Conservation (phyloP, 2,329 filamentous ascomycete species). For the Cercospora canescens region DNA sequence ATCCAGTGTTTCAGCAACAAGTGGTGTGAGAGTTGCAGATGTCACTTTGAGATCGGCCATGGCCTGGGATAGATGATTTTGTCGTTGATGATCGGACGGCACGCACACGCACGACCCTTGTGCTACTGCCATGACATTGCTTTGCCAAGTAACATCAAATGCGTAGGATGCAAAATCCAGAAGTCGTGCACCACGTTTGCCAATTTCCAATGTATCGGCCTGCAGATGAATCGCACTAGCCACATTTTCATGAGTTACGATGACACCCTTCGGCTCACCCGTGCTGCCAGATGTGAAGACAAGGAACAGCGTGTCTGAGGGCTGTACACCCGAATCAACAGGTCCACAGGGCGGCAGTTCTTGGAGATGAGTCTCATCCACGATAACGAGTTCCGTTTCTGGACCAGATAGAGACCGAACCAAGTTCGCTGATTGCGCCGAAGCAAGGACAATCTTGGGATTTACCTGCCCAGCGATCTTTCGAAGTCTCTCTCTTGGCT, state of each 20-base stretch:
- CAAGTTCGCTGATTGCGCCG: background rate
- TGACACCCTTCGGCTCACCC: slow-evolving; percentile 15
- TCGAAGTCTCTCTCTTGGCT: slow-evolving; percentile 8
- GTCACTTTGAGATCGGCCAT: background rate
- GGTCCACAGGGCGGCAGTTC: background rate
- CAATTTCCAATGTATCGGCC: background rate
- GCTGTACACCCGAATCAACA: background rate
- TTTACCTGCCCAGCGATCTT: background rate
- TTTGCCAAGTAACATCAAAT: slow-evolving; percentile 4
- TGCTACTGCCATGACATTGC: slow-evolving; percentile 4
- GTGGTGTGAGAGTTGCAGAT: background rate
- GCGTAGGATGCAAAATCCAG: background rate
- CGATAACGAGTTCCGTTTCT: background rate
- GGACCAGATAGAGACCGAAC: background rate
- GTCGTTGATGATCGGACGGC: background rate
- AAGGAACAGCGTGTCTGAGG: background rate
- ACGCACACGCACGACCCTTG: slow-evolving; percentile 4
- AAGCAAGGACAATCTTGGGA: background rate
- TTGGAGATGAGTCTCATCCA: background rate
- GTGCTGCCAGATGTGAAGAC: slow-evolving; percentile 13
- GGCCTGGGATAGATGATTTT: background rate
- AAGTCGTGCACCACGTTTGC: background rate
- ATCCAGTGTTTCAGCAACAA: slow-evolving; percentile 3
- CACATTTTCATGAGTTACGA: slow-evolving; percentile 9
- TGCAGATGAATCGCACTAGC: background rate